Base-by-base conservation (phyloP, 2,329 filamentous ascomycete species). In the Curvularia eragrostidis region DNA sequence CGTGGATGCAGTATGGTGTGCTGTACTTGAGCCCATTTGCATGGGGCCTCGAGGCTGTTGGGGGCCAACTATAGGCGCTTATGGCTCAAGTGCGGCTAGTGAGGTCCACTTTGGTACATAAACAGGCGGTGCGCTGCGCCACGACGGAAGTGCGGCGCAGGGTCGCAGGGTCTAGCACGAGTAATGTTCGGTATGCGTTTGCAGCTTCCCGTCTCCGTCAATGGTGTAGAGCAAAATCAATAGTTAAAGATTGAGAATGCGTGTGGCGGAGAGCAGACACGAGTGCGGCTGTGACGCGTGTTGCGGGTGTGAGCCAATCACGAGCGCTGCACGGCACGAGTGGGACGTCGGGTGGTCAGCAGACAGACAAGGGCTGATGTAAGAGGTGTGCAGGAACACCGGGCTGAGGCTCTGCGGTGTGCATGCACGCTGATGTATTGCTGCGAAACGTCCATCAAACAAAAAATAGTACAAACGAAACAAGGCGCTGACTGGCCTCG, bases 61-160 rank as follows among this genome's bases (percentile, higher is more conserved):
- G 59, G 64, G 54, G 56, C 58, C 57, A 58, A 58, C 38, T 48
- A 4, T 60, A 61, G 43, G 59, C 56, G 57, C 48, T 42, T 41
- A 55, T 56, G 59, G 52, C 48, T 48, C 44, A 28, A 48, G 32
- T 51, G 48, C 49, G 43, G 52, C 39, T 58, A 59, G 23, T 23
- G 24, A 51, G 63, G 53, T 48, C 52, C 52, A 47, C 56, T 23
- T 36, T n/a, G 13, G 18, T 32, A 44, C 61, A 21, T 8, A 54
- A 61, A 28, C 21, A n/a, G 58, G 61, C 39, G 48, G 53, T 46
- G 55, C 50, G 48, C 59, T 64, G 61, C 63, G 63, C 64, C 64
- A 64, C 55, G 24, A 52, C 61, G 61, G 64, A 42, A 58, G 53
- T 66, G 62, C 64, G 64, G 64, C 60, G 64, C 58, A 66, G 62